Base-by-base conservation (phyloP, 2,329 filamentous ascomycete species). In the Aspergillus ruber region DNA sequence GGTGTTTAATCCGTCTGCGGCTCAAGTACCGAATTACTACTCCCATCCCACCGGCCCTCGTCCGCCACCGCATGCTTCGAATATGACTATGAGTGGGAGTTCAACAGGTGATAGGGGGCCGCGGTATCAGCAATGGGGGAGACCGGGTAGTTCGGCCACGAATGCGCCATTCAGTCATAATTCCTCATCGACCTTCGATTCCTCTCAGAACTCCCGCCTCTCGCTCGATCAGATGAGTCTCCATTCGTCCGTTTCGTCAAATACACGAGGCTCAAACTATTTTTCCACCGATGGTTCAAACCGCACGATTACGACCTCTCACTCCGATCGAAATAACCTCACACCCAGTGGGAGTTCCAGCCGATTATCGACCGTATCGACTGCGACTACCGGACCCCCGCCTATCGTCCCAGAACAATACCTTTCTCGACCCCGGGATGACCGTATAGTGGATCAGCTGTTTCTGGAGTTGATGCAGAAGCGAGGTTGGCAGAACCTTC, bases 401-500 rank as follows among this genome's bases (percentile, higher is more conserved):
- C 65, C 51, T 63, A 45, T 64, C 46, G 25, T 57, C 43, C 15
- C 56, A 58, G 63, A 59, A 54, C 59, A 67, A 53, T 63, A 68
- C 57, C 56, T 74, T 74, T 72, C 61, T 41, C 62, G 67, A 18
- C 69, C 69, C 10, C 62, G 66, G 49, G 69, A 72, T 53, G 89
- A 94, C 62, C 81, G 83, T 50, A 74, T 95, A 12, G 86, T 96
- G 41, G 89, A 97, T 65, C 84, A 90, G 62, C 88, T 95, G 75
- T 97, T 97, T 63, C 77, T 90, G 61, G 85, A 89, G 45, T 74
- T 98, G 55, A 97, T 98, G 93, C 88, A 95, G 63, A 96, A 96
- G 72, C 83, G 93, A 72, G 93, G 91, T 55, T 97, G 90, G 88
- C 93, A 95, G 72, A 94, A 94, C 68, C 75, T 98, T 55, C 93